Conservation (phyloP, 371 early-diverging fungal genomes). For the Mortierella sp. region DNA sequence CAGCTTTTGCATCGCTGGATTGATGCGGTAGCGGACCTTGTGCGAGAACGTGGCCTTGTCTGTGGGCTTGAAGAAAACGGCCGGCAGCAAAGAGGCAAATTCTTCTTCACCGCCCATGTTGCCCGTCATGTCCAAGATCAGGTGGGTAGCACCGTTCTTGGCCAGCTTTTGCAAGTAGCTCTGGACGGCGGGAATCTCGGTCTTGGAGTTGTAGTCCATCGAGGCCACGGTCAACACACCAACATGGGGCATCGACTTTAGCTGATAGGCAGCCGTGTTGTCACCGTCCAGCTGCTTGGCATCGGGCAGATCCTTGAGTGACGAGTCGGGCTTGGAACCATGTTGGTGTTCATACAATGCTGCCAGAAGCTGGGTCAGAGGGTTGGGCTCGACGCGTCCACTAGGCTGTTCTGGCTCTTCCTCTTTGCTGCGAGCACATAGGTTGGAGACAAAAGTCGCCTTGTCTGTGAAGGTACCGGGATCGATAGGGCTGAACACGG, state of each 20-base stretch:
- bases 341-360: background rate
- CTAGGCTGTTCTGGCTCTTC: background rate
- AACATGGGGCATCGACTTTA: slow-evolving; percentile 14
- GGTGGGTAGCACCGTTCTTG: slow-evolving; percentile 13
- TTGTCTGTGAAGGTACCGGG: slow-evolving; percentile 3
- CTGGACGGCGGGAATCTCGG: background rate
- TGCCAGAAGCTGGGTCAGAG: background rate
- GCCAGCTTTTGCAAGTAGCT: background rate
- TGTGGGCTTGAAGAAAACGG: slow-evolving; percentile 17
- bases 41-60: slow-evolving; percentile 1
- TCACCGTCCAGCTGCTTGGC: background rate
- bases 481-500: background rate
- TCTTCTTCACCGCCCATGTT: slow-evolving; percentile 15
- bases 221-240: slow-evolving; percentile 19
- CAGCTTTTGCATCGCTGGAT: slow-evolving; percentile 1
- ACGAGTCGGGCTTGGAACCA: background rate
- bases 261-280: slow-evolving; percentile 18
- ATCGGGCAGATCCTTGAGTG: slow-evolving; percentile 4
- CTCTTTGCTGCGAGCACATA: slow-evolving; percentile 4
- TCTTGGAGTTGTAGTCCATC: background rate
- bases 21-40: slow-evolving; percentile 10
- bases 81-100: slow-evolving; percentile 10
- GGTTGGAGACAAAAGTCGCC: slow-evolving; percentile 6
- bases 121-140: slow-evolving; percentile 18
- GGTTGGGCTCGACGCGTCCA: background rate